These are phyloP conservation scores for Populus alba DNA, from an alignment of 345 rosid genomes.

Conservation along the genomic window DNA sequence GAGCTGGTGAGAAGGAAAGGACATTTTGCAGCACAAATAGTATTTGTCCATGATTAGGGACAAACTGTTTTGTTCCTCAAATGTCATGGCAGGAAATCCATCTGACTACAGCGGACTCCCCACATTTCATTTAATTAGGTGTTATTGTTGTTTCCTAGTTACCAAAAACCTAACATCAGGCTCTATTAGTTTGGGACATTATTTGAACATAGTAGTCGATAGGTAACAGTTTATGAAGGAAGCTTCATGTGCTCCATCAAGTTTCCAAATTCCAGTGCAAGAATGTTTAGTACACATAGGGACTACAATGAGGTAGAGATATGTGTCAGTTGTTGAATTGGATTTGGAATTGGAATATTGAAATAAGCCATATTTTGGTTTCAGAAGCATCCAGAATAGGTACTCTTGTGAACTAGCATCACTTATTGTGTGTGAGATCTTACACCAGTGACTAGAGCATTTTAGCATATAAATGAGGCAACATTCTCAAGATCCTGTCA, in stretches of 20 bases:
- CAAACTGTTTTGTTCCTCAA: background rate
- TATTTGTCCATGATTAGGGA: background rate
- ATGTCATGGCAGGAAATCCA: background rate
- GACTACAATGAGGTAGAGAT: background rate
- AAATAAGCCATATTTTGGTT: background rate
- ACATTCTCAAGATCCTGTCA: background rate
- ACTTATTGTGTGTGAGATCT: background rate
- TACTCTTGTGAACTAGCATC: background rate
- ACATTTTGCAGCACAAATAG: background rate
- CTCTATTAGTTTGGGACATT: background rate
- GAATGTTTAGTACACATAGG: background rate
- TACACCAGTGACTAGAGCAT: background rate
- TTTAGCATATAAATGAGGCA: background rate
- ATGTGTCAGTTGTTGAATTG: background rate
- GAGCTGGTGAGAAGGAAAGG: background rate
- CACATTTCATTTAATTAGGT: background rate
- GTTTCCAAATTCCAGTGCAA: background rate
- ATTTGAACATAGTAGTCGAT: background rate
- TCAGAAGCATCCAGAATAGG: background rate
- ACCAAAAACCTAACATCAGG: background rate
- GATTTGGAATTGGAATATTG: background rate
- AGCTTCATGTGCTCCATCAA: background rate
- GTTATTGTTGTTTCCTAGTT: background rate
- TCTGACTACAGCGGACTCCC: background rate
- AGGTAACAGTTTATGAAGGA: background rate